phyloP scores from a whole-genome alignment of 345 rosid species.

The Citrus sp. region DNA sequence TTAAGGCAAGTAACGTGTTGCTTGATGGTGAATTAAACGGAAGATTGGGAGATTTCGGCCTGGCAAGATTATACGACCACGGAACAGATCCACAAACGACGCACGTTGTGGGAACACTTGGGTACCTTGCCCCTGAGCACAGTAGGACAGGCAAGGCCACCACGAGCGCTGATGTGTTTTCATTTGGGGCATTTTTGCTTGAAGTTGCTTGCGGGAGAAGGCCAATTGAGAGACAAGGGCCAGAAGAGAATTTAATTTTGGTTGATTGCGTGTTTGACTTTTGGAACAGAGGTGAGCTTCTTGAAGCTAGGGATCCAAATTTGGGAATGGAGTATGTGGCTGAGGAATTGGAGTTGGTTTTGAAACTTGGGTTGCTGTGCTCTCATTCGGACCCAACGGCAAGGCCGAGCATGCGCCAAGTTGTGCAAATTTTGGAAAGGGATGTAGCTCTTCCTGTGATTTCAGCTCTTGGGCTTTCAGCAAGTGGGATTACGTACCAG shows the following conservation, averaged over 20 bases:
- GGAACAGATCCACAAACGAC: conserved; percentile 60
- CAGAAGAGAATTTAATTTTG: conserved; percentile 25
- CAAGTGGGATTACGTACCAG: conserved; percentile 23
- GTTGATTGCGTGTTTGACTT: conserved; percentile 44
- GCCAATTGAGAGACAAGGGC: conserved; percentile 32
- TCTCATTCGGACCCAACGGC: conserved; percentile 39
- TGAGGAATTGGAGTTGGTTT: conserved; percentile 48
- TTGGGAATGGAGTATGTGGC: conserved; percentile 31
- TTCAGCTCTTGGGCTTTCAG: conserved; percentile 30
- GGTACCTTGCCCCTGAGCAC: conserved; percentile 67
- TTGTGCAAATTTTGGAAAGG: conserved; percentile 42
- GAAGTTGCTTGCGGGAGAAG: conserved; percentile 62
- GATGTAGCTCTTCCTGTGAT: conserved; percentile 42
- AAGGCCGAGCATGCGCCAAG: conserved; percentile 64
- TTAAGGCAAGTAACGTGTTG: conserved; percentile 60
- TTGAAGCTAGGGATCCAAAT: conserved; percentile 41
- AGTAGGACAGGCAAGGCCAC: conserved; percentile 52
- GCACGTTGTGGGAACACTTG: conserved; percentile 51
- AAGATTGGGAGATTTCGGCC: conserved; percentile 62
- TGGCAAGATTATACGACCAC: conserved; percentile 58
- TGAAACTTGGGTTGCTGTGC: conserved; percentile 60
- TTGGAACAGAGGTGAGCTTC: conserved; percentile 34
- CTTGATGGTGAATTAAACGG: conserved; percentile 53
- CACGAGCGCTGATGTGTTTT: conserved; percentile 44
- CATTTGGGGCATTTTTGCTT: conserved; percentile 59